Evolutionary conservation across 371 early-diverging fungal species (phyloP), one percentile per base, ranked within the genome.

Genomic region (Mortierella sp.): DNA sequence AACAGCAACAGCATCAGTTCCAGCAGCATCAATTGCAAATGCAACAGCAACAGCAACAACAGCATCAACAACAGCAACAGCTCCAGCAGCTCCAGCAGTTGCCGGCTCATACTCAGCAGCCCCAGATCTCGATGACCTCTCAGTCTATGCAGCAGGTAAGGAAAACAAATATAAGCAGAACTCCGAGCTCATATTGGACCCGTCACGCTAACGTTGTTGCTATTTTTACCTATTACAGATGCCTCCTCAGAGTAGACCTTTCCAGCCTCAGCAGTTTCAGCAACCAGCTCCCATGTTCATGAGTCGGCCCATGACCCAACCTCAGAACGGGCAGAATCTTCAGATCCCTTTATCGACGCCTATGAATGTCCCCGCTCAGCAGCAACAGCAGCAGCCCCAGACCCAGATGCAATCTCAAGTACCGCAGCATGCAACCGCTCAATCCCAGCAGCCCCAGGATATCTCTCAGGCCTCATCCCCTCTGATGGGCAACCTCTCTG

Each of bases 401-500:
- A 26, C 47, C n/a, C 59, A 67, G 28, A 23, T 50, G 50, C 30
- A 24, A 34, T 9, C 49, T 42, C 60, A 48, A 21, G 43, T 21
- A 3, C 44, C 15, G 9, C 21, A 19, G 4, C 44, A 44, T 17
- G n/a, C 44, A 44, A n/a, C 23, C 9, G 19, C 44, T 19, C 54
- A 49, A 27, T 17, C 28, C 4, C 46, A 53, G 15, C 54, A 58
- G 37, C 60, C 50, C 15, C 56, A 37, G 21, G 50, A 49, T 14
- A 56, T 76, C 19, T 70, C 78, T 3, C 78, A 76, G 27, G n/a
- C 78, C 4, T 44, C 70, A 1, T 70, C 78, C 6, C 78, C 78
- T 5, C 44, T 70, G 23, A 8, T 76, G 43, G 60, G 53, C 21
- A 60, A 69, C 17, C 48, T 49, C 17, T 31, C 51, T 23, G 23